phyloP scores from a whole-genome alignment of 176 grass and related monocot species.

The Oryza rufipogon region DNA sequence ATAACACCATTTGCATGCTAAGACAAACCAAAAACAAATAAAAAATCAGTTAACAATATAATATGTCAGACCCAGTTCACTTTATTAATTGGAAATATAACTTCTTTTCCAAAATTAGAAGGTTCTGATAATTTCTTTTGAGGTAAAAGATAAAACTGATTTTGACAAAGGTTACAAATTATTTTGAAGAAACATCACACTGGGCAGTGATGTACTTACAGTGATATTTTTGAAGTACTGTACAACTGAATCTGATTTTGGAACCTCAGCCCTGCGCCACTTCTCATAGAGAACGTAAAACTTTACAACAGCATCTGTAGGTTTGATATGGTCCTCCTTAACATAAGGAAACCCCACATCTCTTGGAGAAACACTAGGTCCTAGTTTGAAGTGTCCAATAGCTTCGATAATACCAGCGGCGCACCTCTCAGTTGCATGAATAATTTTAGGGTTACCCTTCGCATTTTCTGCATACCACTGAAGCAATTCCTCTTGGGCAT shows the following conservation, averaged over 20 bases:
- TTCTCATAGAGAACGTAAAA: constrained; percentile 80
- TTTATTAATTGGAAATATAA: not conserved
- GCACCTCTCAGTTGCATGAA: constrained; percentile 79
- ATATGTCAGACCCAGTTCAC: not conserved
- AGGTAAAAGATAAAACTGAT: constrained; percentile 2
- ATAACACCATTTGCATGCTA: constrained; percentile 69
- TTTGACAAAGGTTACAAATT: constrained; percentile 1
- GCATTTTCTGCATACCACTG: constrained; percentile 73
- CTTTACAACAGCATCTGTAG: constrained; percentile 61
- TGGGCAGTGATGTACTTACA: constrained; percentile 53
- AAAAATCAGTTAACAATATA: not conserved
- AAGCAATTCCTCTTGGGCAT: constrained; percentile 80
- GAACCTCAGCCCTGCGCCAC: constrained; percentile 70
- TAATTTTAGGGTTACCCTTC: constrained; percentile 64
- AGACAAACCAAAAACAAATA: constrained; percentile 26
- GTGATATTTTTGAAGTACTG: constrained; percentile 57
- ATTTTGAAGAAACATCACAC: constrained; percentile 23
- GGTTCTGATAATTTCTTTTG: not conserved
- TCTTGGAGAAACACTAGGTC: constrained; percentile 74
- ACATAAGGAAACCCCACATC: constrained; percentile 58
- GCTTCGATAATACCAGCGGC: constrained; percentile 88
- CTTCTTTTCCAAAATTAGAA: not conserved
- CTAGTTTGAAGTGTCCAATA: constrained; percentile 73
- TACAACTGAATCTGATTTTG: constrained; percentile 57
- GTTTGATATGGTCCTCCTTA: constrained; percentile 49